Conservation (phyloP, 306 rosid species). For the Quercus glauca region DNA sequence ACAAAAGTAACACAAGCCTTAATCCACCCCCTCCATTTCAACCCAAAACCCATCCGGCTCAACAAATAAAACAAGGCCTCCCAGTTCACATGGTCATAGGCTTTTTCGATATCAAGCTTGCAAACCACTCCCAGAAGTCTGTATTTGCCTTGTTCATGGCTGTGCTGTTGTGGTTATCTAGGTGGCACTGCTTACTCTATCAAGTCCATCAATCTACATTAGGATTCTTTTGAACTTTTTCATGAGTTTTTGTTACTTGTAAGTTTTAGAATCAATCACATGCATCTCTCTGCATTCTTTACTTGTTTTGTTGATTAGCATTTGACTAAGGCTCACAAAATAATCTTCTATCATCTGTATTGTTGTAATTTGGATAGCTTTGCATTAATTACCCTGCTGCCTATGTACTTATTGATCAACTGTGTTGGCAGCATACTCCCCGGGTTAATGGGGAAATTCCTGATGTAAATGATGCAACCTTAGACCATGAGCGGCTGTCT, state of each 20-base stretch:
- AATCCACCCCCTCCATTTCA: too few relatives aligned
- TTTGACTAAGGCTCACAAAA: background rate
- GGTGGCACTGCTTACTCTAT: background rate
- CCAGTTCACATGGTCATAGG: too few relatives aligned
- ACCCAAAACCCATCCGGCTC: too few relatives aligned
- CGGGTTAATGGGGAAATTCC: conserved; percentile 96
- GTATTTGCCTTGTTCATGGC: background rate
- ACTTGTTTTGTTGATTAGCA: background rate
- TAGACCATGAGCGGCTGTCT: conserved; percentile 76
- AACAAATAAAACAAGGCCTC: too few relatives aligned
- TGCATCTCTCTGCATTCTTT: background rate
- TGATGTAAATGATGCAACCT: conserved; percentile 85
- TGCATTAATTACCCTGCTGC: conserved; percentile 15
- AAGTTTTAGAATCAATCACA: background rate
- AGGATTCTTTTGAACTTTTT: background rate
- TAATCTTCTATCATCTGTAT: background rate
- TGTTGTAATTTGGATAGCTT: conserved; percentile 18
- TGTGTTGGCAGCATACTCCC: conserved; percentile 85
- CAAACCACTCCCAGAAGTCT: too few relatives aligned
- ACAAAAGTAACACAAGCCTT: too few relatives aligned
- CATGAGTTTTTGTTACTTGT: background rate
- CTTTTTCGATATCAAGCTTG: too few relatives aligned
- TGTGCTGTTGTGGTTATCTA: background rate
- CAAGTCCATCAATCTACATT: background rate
- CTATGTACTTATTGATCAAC: conserved; percentile 31